Conservation (phyloP, 768 basidiomycete species). For the Pluteus cervinus region DNA sequence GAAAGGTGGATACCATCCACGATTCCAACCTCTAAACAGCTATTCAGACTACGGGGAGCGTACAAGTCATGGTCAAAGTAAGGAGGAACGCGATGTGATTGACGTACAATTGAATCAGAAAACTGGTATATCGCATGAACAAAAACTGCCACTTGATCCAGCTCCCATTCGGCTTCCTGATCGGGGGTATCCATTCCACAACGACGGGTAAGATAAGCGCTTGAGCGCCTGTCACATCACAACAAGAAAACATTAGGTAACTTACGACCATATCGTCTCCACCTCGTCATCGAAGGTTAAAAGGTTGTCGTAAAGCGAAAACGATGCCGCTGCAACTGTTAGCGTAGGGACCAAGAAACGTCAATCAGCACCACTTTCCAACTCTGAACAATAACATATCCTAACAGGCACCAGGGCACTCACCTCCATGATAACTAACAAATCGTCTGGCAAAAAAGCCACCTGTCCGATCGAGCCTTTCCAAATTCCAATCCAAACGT, state of each 20-base stretch:
- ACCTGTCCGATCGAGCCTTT: too few relatives aligned
- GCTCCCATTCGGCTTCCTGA: constrained; percentile 1
- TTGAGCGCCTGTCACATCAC: not conserved
- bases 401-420: too few relatives aligned
- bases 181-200: too few relatives aligned
- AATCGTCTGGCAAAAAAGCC: too few relatives aligned
- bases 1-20: not conserved
- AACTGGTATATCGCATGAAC: constrained; percentile 4
- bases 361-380: too few relatives aligned
- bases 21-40: not conserved
- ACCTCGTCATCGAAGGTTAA: constrained; percentile 3
- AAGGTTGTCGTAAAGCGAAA: constrained; percentile 2
- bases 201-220: not conserved
- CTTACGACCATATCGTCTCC: constrained; percentile 7
- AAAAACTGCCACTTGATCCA: constrained; percentile 7
- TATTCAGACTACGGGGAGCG: not conserved
- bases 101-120: constrained; percentile 3
- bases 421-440: too few relatives aligned
- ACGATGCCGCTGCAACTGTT: constrained; percentile 2
- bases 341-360: too few relatives aligned
- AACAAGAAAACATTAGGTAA: not conserved
- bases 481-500: too few relatives aligned
- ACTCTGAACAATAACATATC: too few relatives aligned
- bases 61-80: not conserved
- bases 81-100: not conserved